Conservation (phyloP, 176 grass and related monocot species). For the Eremochloa ophiuroides region DNA sequence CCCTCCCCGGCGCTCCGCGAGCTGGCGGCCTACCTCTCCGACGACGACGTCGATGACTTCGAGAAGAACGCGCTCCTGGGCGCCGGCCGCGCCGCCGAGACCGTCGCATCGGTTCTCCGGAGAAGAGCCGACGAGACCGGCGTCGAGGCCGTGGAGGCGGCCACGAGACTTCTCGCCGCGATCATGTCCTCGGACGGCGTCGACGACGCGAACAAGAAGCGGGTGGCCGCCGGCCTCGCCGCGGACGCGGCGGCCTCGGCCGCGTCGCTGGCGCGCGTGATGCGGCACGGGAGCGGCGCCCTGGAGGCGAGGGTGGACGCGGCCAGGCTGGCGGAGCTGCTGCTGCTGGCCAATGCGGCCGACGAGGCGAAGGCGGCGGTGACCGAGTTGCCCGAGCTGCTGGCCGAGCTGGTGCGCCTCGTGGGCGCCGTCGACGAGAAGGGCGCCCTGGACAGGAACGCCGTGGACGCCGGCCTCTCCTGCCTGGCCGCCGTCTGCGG, state of each 20-base stretch:
- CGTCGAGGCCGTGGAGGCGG: conserved; percentile 31
- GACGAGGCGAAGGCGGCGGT: conserved; percentile 9
- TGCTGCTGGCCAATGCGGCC: conserved; percentile 33
- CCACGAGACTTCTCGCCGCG: conserved; percentile 45
- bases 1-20: conserved; percentile 30
- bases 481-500: conserved; percentile 41
- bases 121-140: conserved; percentile 6
- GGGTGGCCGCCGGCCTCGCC: conserved; percentile 31
- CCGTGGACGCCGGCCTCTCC: conserved; percentile 42
- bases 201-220: conserved; percentile 60
- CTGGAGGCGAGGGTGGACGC: conserved; percentile 57
- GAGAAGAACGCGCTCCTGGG: conserved; percentile 66
- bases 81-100: conserved; percentile 43
- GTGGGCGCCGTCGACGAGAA: conserved; percentile 51
- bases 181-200: conserved; percentile 49
- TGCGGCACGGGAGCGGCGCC: conserved; percentile 26
- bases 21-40: conserved; percentile 60
- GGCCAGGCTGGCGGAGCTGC: conserved; percentile 40
- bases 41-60: conserved; percentile 76
- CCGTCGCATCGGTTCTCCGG: conserved; percentile 44
- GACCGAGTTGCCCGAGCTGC: conserved; percentile 36
- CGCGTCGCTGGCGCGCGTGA: conserved; percentile 46
- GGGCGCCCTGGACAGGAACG: conserved; percentile 31
- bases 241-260: conserved; percentile 24
- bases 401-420: conserved; percentile 64